phyloP scores from a whole-genome alignment of 257 asterid species.

The Solanum chaucha region DNA sequence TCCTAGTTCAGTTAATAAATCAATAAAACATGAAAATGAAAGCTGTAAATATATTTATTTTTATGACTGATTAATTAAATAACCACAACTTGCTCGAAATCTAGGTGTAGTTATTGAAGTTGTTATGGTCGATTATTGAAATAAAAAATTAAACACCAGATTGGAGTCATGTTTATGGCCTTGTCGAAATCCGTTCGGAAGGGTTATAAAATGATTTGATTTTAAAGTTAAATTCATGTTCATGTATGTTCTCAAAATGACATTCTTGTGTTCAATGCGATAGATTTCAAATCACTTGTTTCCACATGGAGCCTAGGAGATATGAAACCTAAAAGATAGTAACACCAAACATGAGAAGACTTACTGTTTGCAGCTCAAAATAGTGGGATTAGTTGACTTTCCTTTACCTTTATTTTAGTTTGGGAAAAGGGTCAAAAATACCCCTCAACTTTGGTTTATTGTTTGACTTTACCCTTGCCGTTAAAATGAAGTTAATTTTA shows the following conservation, averaged over 20 bases:
- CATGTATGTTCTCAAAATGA: background rate
- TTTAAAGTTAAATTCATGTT: background rate
- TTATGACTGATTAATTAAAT: background rate
- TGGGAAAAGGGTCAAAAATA: no score
- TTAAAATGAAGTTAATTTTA: no score
- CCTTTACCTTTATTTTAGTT: background rate
- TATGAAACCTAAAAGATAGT: background rate
- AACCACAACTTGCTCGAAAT: background rate
- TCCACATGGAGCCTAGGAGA: background rate
- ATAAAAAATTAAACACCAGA: background rate
- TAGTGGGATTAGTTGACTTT: background rate
- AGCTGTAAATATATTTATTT: background rate
- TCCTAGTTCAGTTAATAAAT: background rate
- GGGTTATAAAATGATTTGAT: background rate
- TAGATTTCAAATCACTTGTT: background rate
- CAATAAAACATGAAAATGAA: background rate
- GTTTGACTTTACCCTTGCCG: no score
- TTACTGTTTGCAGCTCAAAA: background rate
- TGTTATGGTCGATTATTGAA: background rate
- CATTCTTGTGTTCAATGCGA: background rate
- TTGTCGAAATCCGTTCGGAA: background rate
- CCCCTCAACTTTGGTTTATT: no score
- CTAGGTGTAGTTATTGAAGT: background rate
- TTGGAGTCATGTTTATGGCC: background rate
- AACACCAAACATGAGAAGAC: background rate